Conservation (phyloP, 768 basidiomycete species). For the Obba rivulosa region DNA sequence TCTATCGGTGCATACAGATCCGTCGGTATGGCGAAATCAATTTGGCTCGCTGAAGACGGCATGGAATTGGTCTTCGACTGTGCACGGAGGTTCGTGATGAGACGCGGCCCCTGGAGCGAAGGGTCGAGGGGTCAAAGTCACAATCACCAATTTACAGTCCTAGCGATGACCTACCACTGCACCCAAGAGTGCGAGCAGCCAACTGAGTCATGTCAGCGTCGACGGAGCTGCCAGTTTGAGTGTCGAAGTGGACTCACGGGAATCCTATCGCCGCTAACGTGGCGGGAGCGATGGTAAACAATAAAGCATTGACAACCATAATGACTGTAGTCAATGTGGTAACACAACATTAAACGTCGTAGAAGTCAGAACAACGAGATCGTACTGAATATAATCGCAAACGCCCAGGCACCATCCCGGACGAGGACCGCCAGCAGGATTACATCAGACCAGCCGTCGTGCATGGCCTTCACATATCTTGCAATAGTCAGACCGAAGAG, state of each 20-base stretch:
- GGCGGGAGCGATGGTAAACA: constrained; percentile 10
- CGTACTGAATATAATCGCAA: constrained; percentile 22
- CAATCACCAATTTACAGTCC: no score
- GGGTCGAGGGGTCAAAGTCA: neutral
- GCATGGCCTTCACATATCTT: constrained; percentile 15
- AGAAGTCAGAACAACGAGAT: neutral
- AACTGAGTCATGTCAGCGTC: neutral
- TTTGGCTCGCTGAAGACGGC: no score
- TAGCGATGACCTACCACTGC: constrained; percentile 3
- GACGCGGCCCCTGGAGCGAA: constrained; percentile 8
- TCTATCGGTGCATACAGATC: no score
- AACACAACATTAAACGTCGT: neutral
- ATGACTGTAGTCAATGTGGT: neutral
- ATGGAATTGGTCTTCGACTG: neutral
- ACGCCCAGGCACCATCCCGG: constrained; percentile 23
- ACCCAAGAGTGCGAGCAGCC: constrained; percentile 10
- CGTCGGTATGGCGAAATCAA: no score
- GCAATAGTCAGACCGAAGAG: constrained; percentile 20
- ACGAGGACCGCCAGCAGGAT: constrained; percentile 17
- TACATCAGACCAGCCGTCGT: constrained; percentile 17
- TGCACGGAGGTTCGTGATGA: constrained; percentile 9
- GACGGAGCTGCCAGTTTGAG: neutral
- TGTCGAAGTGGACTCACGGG: constrained; percentile 3
- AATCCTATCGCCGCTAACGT: constrained; percentile 11
- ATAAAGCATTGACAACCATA: constrained; percentile 11